Base-by-base conservation (phyloP, 768 basidiomycete species). In the Leccinum rimulosum region DNA sequence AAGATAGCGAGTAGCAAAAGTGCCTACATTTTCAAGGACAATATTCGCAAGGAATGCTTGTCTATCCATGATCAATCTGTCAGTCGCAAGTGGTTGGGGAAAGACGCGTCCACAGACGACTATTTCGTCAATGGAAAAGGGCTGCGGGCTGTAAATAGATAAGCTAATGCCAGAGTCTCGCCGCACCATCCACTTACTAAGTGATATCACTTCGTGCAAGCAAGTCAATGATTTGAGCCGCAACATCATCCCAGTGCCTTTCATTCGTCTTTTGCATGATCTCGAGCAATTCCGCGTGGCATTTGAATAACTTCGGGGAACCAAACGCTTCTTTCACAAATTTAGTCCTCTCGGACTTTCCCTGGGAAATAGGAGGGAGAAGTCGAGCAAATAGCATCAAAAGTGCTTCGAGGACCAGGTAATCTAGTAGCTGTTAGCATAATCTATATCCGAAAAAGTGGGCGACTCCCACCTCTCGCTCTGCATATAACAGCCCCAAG, bases 261-360 rank as follows among this genome's bases (percentile, higher is more conserved):
- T 67, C 74, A 4, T 76, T 69, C 6, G 80, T 74, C 15, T 74
- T 68, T 56, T 80, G 75, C 55, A 88, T 63, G 15, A 79, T 66
- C 35, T 70, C 58, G 2, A 78, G 67, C 7, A 87, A 68, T 36
- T 76, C 73, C 19, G 64, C 56, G 48, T 74, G 74, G 55, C 75
- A 76, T 19, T 70, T 66, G 55, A 79, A 77, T 5, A 72, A 59
- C 9, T 71, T 68, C 9, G 76, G 63, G 2, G 72, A 73, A 49
- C 77, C 69, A 61, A 87, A 80, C 14, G 85, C 83, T 50, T 82
- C 75, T 40, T 77, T 75, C 53, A 86, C 78, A 61, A 84, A 88
- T 35, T 74, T 66, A 11, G 70, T 62, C 52, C 84, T 77, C 61
- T 75, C 76, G 8, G 59, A 53, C 19, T 66, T 69, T 40, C 76